These are phyloP conservation scores for Yamadazyma laniorum DNA, from an alignment of 805 yeast species.

Conservation along the genomic window DNA sequence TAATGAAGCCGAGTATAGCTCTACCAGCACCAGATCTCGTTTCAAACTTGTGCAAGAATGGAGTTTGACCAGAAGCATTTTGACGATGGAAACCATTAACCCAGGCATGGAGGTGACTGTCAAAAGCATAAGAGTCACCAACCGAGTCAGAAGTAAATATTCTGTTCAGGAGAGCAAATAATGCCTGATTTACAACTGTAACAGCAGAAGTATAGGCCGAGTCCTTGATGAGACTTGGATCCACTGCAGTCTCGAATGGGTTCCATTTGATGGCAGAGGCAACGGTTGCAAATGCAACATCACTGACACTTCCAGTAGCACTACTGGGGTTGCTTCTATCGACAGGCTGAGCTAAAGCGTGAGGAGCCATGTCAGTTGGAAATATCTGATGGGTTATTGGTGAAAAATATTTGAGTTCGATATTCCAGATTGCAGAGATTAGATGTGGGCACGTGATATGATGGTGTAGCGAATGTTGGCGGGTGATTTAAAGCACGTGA, in stretches of 20 bases:
- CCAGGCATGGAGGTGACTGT: slow-evolving; percentile 64
- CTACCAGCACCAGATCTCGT: slow-evolving; percentile 83
- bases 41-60: slow-evolving; percentile 60
- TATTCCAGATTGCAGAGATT: slow-evolving; percentile 2
- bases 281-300: slow-evolving; percentile 1
- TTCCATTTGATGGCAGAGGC: slow-evolving; percentile 3
- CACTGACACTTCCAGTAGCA: slow-evolving; percentile 4
- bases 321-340: slow-evolving; percentile 5
- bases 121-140: slow-evolving; percentile 60
- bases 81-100: slow-evolving; percentile 43
- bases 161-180: slow-evolving; percentile 49
- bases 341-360: slow-evolving; percentile 8
- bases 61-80: slow-evolving; percentile 58
- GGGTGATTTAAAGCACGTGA: too few species aligned
- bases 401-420: slow-evolving; percentile 3
- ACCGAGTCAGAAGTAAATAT: slow-evolving; percentile 71
- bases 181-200: slow-evolving; percentile 52
- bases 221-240: slow-evolving; percentile 50
- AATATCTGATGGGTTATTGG: not conserved
- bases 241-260: slow-evolving; percentile 64
- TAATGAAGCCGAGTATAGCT: slow-evolving; percentile 69
- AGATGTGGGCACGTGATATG: slow-evolving; percentile 9
- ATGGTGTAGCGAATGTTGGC: too few species aligned
- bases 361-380: slow-evolving; percentile 8
- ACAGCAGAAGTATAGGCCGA: slow-evolving; percentile 53